phyloP scores from a whole-genome alignment of 2,329 filamentous ascomycete genomes.

The Hypoxylon sp. region DNA sequence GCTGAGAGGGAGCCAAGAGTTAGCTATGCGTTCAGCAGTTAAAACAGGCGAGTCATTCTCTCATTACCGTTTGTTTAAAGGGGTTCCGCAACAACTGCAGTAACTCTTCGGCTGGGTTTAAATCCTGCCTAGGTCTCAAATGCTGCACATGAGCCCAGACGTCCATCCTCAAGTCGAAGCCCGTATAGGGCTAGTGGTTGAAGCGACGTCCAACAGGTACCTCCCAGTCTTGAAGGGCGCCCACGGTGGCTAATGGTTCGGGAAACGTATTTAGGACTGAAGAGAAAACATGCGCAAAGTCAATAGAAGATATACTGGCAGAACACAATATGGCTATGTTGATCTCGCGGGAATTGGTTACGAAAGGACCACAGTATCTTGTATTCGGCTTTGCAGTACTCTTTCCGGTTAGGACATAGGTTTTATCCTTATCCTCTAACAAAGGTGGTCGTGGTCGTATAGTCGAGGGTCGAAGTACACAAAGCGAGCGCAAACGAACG shows the following conservation, averaged over 20 bases:
- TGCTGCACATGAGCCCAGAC: slow-evolving; percentile 34
- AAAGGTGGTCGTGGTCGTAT: slow-evolving; percentile 34
- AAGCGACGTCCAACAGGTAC: slow-evolving; percentile 19
- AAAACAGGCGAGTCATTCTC: background rate
- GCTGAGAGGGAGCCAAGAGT: slow-evolving; percentile 51
- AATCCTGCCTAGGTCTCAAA: slow-evolving; percentile 40
- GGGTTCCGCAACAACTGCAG: slow-evolving; percentile 66
- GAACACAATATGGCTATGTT: slow-evolving; percentile 3
- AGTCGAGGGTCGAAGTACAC: slow-evolving; percentile 26
- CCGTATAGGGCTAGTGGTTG: slow-evolving; percentile 38
- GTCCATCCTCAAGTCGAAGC: slow-evolving; percentile 40
- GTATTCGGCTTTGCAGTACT: slow-evolving; percentile 16
- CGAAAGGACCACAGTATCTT: background rate
- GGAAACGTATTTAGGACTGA: slow-evolving; percentile 12
- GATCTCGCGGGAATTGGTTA: slow-evolving; percentile 7
- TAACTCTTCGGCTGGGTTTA: slow-evolving; percentile 60
- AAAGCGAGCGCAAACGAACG: slow-evolving; percentile 43
- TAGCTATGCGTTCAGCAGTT: slow-evolving; percentile 10
- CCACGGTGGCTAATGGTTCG: slow-evolving; percentile 11
- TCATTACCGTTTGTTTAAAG: slow-evolving; percentile 63
- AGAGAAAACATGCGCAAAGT: slow-evolving; percentile 27
- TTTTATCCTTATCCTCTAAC: slow-evolving; percentile 25
- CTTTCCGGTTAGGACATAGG: slow-evolving; percentile 24
- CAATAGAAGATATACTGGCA: slow-evolving; percentile 5
- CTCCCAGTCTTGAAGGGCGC: slow-evolving; percentile 12